Evolutionary conservation across 805 yeast genomes (phyloP).

Genomic region (Yarrowia yakushimensis): DNA sequence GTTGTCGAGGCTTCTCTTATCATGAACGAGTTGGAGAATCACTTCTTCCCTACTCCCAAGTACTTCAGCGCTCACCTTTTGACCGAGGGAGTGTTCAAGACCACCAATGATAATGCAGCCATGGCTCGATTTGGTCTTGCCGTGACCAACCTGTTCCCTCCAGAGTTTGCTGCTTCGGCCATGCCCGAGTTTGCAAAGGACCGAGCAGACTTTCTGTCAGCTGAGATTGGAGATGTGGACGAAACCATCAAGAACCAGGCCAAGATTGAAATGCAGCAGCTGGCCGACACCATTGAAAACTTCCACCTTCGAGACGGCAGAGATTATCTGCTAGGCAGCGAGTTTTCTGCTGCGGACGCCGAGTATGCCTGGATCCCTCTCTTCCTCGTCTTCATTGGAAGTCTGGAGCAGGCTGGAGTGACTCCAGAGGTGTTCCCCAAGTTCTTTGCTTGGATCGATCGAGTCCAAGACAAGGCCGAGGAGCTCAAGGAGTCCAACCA

Average conservation of each 20-base stretch:
- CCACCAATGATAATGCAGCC: slow-evolving; percentile 8
- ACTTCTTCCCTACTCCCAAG: slow-evolving; percentile 20
- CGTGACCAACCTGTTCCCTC: slow-evolving; percentile 12
- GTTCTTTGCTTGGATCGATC: slow-evolving; percentile 23
- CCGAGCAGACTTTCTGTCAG: slow-evolving; percentile 1
- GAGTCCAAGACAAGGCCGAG: slow-evolving; percentile 1
- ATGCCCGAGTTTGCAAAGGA: slow-evolving; percentile 18
- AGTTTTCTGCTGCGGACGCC: slow-evolving; percentile 8
- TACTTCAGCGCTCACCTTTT: not conserved
- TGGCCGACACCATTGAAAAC: slow-evolving; percentile 21
- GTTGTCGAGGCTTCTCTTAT: slow-evolving; percentile 15
- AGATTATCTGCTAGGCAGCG: not conserved
- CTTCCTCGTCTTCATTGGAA: slow-evolving; percentile 16
- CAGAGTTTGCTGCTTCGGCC: not conserved
- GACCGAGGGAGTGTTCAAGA: slow-evolving; percentile 15
- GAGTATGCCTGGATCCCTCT: slow-evolving; percentile 22
- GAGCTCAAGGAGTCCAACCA: not conserved
- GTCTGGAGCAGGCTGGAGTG: slow-evolving; percentile 19
- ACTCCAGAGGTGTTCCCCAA: slow-evolving; percentile 9
- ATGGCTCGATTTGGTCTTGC: slow-evolving; percentile 4
- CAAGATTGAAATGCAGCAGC: slow-evolving; percentile 13
- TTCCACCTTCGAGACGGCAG: slow-evolving; percentile 17
- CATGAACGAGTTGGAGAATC: slow-evolving; percentile 21
- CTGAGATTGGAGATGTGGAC: slow-evolving; percentile 5
- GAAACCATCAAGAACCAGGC: not conserved